These are phyloP conservation scores for Picea mariana DNA, from an alignment of 83 land plant species.

Conservation along the genomic window DNA sequence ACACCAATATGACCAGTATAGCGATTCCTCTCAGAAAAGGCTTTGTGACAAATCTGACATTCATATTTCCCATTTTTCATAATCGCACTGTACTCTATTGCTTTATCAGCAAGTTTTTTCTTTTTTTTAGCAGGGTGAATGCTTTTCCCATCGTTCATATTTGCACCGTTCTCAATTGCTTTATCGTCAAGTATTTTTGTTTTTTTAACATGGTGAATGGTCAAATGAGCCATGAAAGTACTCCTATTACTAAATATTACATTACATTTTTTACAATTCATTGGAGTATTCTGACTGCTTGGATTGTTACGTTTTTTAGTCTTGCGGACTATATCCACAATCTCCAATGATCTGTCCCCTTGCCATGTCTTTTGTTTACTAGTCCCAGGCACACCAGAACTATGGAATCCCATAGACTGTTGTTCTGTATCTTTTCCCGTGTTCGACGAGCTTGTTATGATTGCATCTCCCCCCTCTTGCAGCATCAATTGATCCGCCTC, in stretches of 20 bases:
- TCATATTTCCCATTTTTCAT: conserved; percentile 52
- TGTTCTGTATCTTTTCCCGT: neutral
- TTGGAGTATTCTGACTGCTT: neutral
- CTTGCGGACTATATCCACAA: neutral
- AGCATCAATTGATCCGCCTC: neutral
- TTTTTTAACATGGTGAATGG: conserved; percentile 13
- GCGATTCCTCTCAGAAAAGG: conserved; percentile 40
- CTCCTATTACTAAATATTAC: neutral
- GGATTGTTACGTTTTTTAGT: neutral
- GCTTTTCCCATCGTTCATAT: conserved; percentile 39
- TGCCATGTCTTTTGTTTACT: neutral
- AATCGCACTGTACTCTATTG: conserved; percentile 53
- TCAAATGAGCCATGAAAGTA: conserved; percentile 14
- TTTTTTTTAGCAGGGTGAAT: conserved; percentile 9
- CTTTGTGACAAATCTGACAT: conserved; percentile 62
- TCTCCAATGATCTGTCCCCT: neutral
- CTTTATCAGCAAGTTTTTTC: conserved; percentile 8
- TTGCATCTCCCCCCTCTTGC: neutral
- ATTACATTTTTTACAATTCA: conserved; percentile 14
- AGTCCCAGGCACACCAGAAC: neutral
- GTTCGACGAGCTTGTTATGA: neutral
- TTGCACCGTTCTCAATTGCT: conserved; percentile 46
- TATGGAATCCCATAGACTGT: neutral
- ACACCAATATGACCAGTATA: conserved; percentile 61
- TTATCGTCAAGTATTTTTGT: conserved; percentile 22